Conservation (phyloP, 2,329 filamentous ascomycete species). For the Beauveria sp. region DNA sequence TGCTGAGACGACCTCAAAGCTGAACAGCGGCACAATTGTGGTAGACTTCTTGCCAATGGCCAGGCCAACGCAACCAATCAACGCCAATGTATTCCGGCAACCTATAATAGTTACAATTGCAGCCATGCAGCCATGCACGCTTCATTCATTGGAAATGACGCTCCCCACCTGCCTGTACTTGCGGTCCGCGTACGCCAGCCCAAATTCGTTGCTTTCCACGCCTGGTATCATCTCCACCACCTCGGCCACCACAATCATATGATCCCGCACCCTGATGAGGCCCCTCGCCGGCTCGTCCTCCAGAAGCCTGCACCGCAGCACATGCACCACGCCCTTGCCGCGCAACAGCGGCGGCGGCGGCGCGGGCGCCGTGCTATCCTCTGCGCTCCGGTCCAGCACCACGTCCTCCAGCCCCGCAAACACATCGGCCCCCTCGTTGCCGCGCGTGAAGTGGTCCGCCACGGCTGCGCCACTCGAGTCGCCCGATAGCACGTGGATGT, state of each 20-base stretch:
- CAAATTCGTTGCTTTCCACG: slow-evolving; percentile 29
- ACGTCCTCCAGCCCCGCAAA: slow-evolving; percentile 30
- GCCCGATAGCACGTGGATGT: slow-evolving; percentile 46
- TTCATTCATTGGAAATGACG: slow-evolving; percentile 19
- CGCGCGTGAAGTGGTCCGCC: slow-evolving; percentile 44
- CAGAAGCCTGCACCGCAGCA: slow-evolving; percentile 36
- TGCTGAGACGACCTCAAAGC: background rate
- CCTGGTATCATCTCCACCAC: slow-evolving; percentile 37
- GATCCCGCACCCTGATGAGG: slow-evolving; percentile 41
- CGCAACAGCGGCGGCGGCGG: slow-evolving; percentile 35
- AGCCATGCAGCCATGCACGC: background rate
- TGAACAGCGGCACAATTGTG: background rate
- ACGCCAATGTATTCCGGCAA: background rate
- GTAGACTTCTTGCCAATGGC: background rate
- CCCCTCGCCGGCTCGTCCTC: slow-evolving; percentile 31
- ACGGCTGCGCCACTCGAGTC: slow-evolving; percentile 39
- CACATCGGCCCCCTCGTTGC: slow-evolving; percentile 34
- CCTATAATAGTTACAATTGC: background rate
- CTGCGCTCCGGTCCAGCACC: slow-evolving; percentile 11
- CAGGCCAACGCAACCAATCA: background rate
- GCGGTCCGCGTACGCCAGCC: slow-evolving; percentile 42
- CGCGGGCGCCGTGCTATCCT: background rate
- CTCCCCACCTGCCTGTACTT: slow-evolving; percentile 37
- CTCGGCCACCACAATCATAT: slow-evolving; percentile 45
- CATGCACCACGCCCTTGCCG: slow-evolving; percentile 46